Percentiles rank a stretch among this genome's conserved stretches.
These are phyloP conservation scores for Phellopilus nigrolimitatus DNA, from an alignment of 1,284 basidiomycete species.

Conservation along the genomic window DNA sequence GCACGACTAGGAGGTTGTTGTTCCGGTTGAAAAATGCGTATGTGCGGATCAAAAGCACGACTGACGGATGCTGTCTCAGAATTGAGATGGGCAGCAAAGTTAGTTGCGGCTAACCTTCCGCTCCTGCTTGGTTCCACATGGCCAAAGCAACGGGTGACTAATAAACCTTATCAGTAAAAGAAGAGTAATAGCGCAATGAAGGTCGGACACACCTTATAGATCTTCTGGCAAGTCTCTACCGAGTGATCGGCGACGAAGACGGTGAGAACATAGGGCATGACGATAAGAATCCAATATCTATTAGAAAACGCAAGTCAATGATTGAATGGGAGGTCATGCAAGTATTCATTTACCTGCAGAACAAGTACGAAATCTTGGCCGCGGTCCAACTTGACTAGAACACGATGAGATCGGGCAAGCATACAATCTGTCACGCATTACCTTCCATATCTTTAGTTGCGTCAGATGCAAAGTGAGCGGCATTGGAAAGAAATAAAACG, in stretches of 20 bases:
- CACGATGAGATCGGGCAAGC: background rate
- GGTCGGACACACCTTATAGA: constrained; percentile 52
- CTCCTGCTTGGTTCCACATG: constrained; percentile 81
- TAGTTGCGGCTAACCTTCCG: constrained; percentile 51
- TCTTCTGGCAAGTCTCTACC: constrained; percentile 52
- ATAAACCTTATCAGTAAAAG: constrained; percentile 14
- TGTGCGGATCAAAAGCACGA: constrained; percentile 72
- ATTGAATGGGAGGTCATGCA: constrained; percentile 11
- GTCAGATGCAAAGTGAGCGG: constrained; percentile 19
- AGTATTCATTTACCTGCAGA: constrained; percentile 57
- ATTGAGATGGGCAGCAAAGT: background rate
- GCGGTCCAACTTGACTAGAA: constrained; percentile 66
- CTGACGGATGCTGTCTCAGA: constrained; percentile 32
- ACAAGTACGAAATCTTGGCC: constrained; percentile 72
- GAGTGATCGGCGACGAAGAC: constrained; percentile 66
- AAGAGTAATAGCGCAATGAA: constrained; percentile 15
- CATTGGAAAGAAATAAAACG: constrained; percentile 25
- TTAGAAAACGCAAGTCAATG: constrained; percentile 7
- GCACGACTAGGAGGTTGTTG: constrained; percentile 52
- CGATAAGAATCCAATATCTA: constrained; percentile 74
- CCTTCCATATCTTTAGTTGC: constrained; percentile 56
- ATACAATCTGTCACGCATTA: background rate
- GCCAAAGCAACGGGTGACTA: constrained; percentile 73
- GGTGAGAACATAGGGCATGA: constrained; percentile 70
- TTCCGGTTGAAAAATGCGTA: constrained; percentile 82